Evolutionary conservation across 2,329 filamentous ascomycete species (phyloP), one percentile per base, ranked within the genome.

Genomic region (Sporothrix humicola): DNA sequence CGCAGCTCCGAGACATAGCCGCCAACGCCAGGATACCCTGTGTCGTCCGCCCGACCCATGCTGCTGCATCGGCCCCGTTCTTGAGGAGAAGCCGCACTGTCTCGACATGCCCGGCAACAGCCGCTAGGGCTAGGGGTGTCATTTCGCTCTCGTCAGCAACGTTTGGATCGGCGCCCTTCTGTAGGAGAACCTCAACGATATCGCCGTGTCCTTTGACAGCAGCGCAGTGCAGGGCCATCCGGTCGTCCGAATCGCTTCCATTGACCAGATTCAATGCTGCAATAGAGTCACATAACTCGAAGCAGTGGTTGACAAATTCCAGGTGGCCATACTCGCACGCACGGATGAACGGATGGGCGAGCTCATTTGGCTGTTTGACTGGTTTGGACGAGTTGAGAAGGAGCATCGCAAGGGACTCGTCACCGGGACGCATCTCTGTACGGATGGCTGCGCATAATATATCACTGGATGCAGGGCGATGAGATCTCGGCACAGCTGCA

Each of bases 371-470:
- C 17, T 17, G 26, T 37, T 69, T 17, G 26, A 48, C 48, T 15
- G 66, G 48, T 48, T 37, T 42, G 1, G 15, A 37, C 3, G 26
- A n/a, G 23, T 54, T 54, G 17, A 69, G 46, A 9, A 69, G 54
- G 26, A 37, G 23, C 66, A 69, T 54, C 17, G 66, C 66, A n/a
- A 69, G 66, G 42, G 46, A 69, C 23, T 69, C 26, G 4, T 8
- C 12, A 26, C 48, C 48, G 12, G 66, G 17, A 17, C n/a, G 26
- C 13, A 7, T 9, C 15, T 69, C 48, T 37, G 66, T 48, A 17
- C 46, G 23, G 9, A 69, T 20, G 26, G 66, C 66, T n/a, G 26
- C n/a, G 13, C 23, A 37, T 23, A 69, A 54, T 17, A 69, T 48
- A 8, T 52, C 10, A 17, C 9, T 54, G 48, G 12, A 54, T n/a